Percentiles rank a stretch among this genome's conserved stretches.
Evolutionary conservation across 2,329 filamentous ascomycete species (phyloP).

Genomic region (Penicillium sp.): DNA sequence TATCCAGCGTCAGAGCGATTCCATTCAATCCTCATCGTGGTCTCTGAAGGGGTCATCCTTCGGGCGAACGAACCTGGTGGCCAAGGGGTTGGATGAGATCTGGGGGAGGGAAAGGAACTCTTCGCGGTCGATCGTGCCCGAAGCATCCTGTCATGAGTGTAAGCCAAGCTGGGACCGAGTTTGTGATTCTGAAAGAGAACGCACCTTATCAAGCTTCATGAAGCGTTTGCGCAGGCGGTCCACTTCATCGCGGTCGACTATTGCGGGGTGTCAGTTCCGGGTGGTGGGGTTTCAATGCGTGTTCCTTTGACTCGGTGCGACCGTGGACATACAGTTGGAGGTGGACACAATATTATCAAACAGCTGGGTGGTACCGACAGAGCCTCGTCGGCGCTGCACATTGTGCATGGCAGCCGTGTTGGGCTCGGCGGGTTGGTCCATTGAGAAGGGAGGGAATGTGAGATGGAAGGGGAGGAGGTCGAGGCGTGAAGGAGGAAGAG

Average conservation of each 20-base stretch:
- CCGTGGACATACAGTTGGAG: constrained; percentile 76
- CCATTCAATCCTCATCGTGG: neutral
- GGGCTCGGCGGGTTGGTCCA: constrained; percentile 40
- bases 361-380: constrained; percentile 63
- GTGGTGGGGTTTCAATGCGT: neutral
- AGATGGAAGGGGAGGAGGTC: neutral
- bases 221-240: constrained; percentile 94
- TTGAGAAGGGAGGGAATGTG: constrained; percentile 19
- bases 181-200: too few relatives aligned
- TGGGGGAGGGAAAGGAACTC: constrained; percentile 97
- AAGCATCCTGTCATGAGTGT: constrained; percentile 72
- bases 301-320: neutral
- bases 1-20: neutral
- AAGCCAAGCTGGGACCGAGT: neutral
- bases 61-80: constrained; percentile 69
- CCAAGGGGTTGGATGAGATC: constrained; percentile 95
- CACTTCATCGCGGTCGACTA: constrained; percentile 96
- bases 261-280: constrained; percentile 11
- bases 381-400: constrained; percentile 45
- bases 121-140: constrained; percentile 96
- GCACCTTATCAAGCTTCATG: constrained; percentile 99
- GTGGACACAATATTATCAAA: constrained; percentile 95
- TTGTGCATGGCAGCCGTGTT: constrained; percentile 50
- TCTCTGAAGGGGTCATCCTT: neutral
- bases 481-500: neutral